phyloP scores from a whole-genome alignment of 495 filamentous ascomycete species.

The Tetracladium marchalianum region DNA sequence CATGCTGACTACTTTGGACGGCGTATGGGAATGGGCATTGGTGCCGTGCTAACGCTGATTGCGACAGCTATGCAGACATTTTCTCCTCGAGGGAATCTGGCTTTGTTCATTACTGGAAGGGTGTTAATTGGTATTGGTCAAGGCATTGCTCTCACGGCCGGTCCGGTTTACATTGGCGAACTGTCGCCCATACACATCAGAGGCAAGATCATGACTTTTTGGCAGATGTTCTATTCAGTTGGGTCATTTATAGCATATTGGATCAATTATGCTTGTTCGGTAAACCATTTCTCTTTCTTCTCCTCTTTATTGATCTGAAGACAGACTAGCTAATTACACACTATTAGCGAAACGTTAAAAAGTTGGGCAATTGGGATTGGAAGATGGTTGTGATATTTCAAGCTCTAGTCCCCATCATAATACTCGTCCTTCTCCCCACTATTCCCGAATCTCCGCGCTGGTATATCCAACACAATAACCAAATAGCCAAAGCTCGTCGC shows the following conservation, averaged over 20 bases:
- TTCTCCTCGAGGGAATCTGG: slow-evolving; percentile 42
- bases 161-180: slow-evolving; percentile 55
- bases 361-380: slow-evolving; percentile 66
- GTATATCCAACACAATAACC: slow-evolving; percentile 60
- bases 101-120: slow-evolving; percentile 49
- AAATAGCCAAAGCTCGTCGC: slow-evolving; percentile 56
- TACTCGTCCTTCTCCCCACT: slow-evolving; percentile 58
- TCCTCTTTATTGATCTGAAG: no score
- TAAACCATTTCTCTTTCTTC: background rate
- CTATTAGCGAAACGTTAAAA: slow-evolving; percentile 27
- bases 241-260: slow-evolving; percentile 76
- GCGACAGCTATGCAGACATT: slow-evolving; percentile 55
- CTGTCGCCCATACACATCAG: slow-evolving; percentile 46
- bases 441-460: slow-evolving; percentile 72
- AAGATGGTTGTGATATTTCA: slow-evolving; percentile 45
- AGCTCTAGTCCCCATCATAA: slow-evolving; percentile 43
- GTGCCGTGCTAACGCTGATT: slow-evolving; percentile 44
- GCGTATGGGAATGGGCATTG: slow-evolving; percentile 44
- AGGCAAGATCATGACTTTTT: slow-evolving; percentile 61
- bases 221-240: slow-evolving; percentile 70
- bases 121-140: slow-evolving; percentile 54
- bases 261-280: slow-evolving; percentile 48
- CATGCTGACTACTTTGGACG: slow-evolving; percentile 47
- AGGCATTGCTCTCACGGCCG: slow-evolving; percentile 46
- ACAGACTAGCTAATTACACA: no score